phyloP scores from a whole-genome alignment of 257 asterid species.

The Euphrasia confusa region DNA sequence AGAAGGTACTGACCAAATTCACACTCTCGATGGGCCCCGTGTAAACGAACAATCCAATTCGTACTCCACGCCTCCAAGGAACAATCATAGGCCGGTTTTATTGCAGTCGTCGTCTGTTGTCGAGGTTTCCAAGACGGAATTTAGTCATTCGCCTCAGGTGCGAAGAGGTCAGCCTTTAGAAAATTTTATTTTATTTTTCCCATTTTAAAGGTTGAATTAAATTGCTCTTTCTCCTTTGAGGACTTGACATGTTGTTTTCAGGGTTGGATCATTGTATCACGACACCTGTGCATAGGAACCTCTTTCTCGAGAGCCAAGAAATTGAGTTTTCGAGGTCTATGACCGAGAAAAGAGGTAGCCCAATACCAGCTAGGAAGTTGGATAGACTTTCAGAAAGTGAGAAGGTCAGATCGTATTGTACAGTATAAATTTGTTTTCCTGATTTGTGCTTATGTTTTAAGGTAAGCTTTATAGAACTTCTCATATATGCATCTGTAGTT shows the following conservation, averaged over 20 bases:
- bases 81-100: slow-evolving; percentile 23
- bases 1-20: too few relatives aligned
- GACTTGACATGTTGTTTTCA: slow-evolving; percentile 27
- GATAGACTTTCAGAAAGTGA: slow-evolving; percentile 73
- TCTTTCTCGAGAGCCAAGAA: slow-evolving; percentile 47
- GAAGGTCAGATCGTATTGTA: slow-evolving; percentile 39
- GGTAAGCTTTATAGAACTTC: too few relatives aligned
- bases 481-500: too few relatives aligned
- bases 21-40: neutral
- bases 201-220: neutral
- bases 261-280: slow-evolving; percentile 68
- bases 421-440: too few relatives aligned
- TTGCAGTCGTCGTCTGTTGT: slow-evolving; percentile 35
- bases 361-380: slow-evolving; percentile 51
- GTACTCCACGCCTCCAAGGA: slow-evolving; percentile 42
- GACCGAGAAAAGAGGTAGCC: slow-evolving; percentile 58
- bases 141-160: slow-evolving; percentile 37
- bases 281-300: slow-evolving; percentile 59
- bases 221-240: slow-evolving; percentile 19
- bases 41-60: slow-evolving; percentile 35
- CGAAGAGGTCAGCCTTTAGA: slow-evolving; percentile 43
- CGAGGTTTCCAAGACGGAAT: slow-evolving; percentile 35
- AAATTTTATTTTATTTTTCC: neutral
- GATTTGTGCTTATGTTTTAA: too few relatives aligned
- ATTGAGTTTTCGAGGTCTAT: slow-evolving; percentile 55